Evolutionary conservation across 257 asterid genomes (phyloP).

Genomic region (Gentiana macrophylla): DNA sequence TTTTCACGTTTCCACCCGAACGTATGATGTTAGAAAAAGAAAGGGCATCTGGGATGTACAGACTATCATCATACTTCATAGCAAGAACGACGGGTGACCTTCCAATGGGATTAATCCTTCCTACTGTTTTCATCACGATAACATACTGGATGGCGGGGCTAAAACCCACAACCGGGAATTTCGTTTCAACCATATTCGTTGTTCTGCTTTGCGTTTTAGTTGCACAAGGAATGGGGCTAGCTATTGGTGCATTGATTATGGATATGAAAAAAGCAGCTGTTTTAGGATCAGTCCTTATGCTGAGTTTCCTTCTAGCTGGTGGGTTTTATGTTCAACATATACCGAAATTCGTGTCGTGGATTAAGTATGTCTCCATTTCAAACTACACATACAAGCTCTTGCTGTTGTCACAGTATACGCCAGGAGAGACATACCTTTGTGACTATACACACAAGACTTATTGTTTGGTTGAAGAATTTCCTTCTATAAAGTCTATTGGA

Average conservation of each 20-base stretch:
- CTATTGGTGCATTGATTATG: conserved; percentile 79
- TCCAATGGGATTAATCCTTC: conserved; percentile 38
- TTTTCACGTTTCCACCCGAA: conserved; percentile 73
- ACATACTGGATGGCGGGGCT: conserved; percentile 92
- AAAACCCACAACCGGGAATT: conserved; percentile 44
- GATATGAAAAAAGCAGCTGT: conserved; percentile 64
- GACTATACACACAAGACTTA: not conserved
- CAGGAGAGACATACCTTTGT: conserved; percentile 41
- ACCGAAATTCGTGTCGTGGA: conserved; percentile 53
- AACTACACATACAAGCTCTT: conserved; percentile 56
- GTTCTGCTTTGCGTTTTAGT: conserved; percentile 65
- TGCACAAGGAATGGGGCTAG: conserved; percentile 77
- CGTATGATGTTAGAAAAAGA: conserved; percentile 57
- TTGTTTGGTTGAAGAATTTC: conserved; percentile 53
- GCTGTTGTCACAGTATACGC: conserved; percentile 35
- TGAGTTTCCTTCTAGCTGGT: conserved; percentile 56
- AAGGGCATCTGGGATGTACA: conserved; percentile 74
- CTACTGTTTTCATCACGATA: conserved; percentile 52
- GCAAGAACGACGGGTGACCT: conserved; percentile 61
- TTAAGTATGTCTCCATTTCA: conserved; percentile 62
- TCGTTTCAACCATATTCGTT: conserved; percentile 40
- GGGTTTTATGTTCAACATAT: conserved; percentile 83
- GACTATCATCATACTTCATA: conserved; percentile 71
- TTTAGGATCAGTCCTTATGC: conserved; percentile 58
- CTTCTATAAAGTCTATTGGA: conserved; percentile 42